A percentile compares a stretch with the other conserved stretches of the same genome.
These are phyloP conservation scores for Ascoidea rubescens DNA, from an alignment of 805 yeast genomes.

Conservation along the genomic window DNA sequence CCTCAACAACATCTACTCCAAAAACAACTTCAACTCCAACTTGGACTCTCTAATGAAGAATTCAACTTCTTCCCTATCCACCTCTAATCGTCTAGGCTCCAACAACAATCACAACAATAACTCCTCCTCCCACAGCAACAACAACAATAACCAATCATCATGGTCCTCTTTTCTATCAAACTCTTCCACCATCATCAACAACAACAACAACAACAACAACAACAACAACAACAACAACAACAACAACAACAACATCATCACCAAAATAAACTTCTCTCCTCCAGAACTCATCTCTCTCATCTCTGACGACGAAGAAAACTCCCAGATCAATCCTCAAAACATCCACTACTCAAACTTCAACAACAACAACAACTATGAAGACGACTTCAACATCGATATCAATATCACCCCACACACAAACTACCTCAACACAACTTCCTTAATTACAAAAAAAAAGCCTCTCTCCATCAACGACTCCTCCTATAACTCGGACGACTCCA, in stretches of 20 bases:
- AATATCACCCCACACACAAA: background rate
- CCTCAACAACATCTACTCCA: too few relatives aligned
- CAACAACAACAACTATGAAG: background rate
- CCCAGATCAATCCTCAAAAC: background rate
- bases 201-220: background rate
- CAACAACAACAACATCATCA: too few relatives aligned
- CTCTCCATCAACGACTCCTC: background rate
- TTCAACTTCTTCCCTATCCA: too few relatives aligned
- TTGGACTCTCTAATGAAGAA: too few relatives aligned
- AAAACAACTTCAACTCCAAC: too few relatives aligned
- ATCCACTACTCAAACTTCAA: background rate
- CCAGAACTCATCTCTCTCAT: conserved; percentile 6
- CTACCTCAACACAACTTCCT: too few relatives aligned
- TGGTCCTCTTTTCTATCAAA: conserved; percentile 1
- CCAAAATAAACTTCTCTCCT: background rate
- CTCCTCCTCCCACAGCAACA: conserved; percentile 12
- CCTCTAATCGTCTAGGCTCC: background rate
- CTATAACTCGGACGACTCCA: background rate
- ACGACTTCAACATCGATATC: background rate
- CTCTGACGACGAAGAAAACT: conserved; percentile 4
- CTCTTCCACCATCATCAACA: conserved; percentile 12
- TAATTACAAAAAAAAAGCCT: background rate
- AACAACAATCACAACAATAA: background rate
- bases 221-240: background rate
- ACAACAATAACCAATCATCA: conserved; percentile 1